phyloP scores from a whole-genome alignment of 169 alveolate species.

The Plasmodium ovale region DNA sequence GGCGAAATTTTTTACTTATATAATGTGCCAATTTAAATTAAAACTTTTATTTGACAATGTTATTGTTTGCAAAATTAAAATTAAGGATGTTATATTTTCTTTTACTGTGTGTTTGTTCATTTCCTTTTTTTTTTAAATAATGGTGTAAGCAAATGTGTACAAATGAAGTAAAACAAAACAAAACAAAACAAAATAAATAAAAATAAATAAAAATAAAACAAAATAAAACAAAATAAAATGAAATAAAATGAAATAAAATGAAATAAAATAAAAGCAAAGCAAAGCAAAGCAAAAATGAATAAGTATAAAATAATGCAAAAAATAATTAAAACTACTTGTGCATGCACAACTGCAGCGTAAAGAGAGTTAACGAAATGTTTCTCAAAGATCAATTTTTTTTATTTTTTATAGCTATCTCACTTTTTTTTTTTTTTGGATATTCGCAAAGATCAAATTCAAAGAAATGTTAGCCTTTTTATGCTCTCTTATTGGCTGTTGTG shows the following conservation, averaged over 20 bases:
- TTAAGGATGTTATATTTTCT: constrained; percentile 10
- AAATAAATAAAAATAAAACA: too few species aligned
- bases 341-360: constrained; percentile 24
- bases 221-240: constrained; percentile 6
- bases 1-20: constrained; percentile 3
- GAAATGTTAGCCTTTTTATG: constrained; percentile 5
- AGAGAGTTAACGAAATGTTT: constrained; percentile 2
- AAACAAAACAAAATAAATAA: constrained; percentile 12
- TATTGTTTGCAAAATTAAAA: constrained; percentile 9
- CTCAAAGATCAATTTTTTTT: constrained; percentile 25
- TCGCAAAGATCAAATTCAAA: constrained; percentile 13
- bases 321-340: constrained; percentile 13
- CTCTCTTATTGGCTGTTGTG: constrained; percentile 3
- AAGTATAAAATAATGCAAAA: neutral
- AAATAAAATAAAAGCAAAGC: neutral
- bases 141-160: neutral
- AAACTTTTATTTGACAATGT: constrained; percentile 12
- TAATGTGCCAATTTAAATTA: constrained; percentile 8
- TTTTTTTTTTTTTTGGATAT: neutral
- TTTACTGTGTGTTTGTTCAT: constrained; percentile 14
- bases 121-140: constrained; percentile 4
- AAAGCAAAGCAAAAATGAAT: constrained; percentile 1
- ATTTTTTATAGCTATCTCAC: constrained; percentile 18
- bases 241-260: constrained; percentile 6
- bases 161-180: constrained; percentile 11